phyloP scores from a whole-genome alignment of 768 basidiomycete genomes.

The Epithele typhae region DNA sequence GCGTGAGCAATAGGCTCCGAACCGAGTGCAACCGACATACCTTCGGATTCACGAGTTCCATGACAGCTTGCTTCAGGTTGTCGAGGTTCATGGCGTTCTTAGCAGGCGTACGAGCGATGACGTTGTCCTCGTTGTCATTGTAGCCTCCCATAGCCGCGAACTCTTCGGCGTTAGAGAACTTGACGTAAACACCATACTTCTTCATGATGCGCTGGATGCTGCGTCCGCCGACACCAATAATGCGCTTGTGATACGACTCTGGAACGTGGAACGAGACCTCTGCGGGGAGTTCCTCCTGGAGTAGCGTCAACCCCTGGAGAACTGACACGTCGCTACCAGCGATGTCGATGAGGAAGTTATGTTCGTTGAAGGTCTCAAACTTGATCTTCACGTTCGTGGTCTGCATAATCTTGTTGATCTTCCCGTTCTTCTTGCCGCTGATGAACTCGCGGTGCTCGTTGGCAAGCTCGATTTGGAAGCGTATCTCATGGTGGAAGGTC shows the following conservation, averaged over 20 bases:
- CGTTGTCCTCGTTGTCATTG: slow-evolving; percentile 97
- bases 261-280: slow-evolving; percentile 99
- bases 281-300: slow-evolving; percentile 97
- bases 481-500: slow-evolving; percentile 95
- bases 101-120: slow-evolving; percentile 94
- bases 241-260: slow-evolving; percentile 97
- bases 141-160: slow-evolving; percentile 93
- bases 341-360: slow-evolving; percentile 92
- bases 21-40: slow-evolving; percentile 35
- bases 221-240: slow-evolving; percentile 96
- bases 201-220: slow-evolving; percentile 99
- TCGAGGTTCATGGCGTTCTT: slow-evolving; percentile 97
- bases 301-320: slow-evolving; percentile 79
- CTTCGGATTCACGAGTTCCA: slow-evolving; percentile 97
- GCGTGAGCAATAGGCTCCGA: slow-evolving; percentile 3
- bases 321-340: slow-evolving; percentile 82
- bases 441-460: slow-evolving; percentile 99
- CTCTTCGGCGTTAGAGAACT: slow-evolving; percentile 97
- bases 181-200: slow-evolving; percentile 99
- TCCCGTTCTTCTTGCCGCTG: slow-evolving; percentile 98
- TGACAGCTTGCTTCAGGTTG: slow-evolving; percentile 91
- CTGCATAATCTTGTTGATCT: slow-evolving; percentile 99
- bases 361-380: slow-evolving; percentile 96
- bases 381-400: slow-evolving; percentile 96
- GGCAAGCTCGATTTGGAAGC: slow-evolving; percentile 95